These are phyloP conservation scores for Puya raimondii DNA, from an alignment of 176 grass and related monocot species.

Conservation along the genomic window DNA sequence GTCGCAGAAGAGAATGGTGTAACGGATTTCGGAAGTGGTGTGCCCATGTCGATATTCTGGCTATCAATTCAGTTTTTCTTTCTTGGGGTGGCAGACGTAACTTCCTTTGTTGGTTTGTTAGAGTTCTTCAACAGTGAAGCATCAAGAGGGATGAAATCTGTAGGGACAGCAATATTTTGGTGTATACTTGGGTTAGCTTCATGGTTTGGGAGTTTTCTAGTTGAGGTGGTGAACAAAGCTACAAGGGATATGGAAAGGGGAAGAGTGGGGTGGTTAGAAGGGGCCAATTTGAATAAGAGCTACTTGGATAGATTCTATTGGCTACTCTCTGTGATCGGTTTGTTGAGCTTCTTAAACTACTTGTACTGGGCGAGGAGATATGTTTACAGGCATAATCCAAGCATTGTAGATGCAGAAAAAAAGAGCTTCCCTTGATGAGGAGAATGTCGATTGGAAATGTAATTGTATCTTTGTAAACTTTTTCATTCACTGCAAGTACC, in stretches of 20 bases:
- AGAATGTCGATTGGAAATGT: neutral
- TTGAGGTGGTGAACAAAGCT: constrained; percentile 36
- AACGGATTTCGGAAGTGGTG: neutral
- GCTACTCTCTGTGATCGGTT: constrained; percentile 23
- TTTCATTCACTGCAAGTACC: too few relatives aligned
- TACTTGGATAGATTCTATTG: constrained; percentile 62
- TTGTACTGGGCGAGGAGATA: constrained; percentile 58
- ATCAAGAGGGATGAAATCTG: constrained; percentile 47
- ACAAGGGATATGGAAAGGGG: constrained; percentile 25
- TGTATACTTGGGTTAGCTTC: constrained; percentile 34
- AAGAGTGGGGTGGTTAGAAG: constrained; percentile 53
- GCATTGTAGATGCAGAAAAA: constrained; percentile 6
- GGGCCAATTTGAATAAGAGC: constrained; percentile 39
- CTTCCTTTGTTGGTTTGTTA: constrained; percentile 46
- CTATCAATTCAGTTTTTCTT: constrained; percentile 43
- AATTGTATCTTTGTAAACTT: neutral
- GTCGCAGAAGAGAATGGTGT: constrained; percentile 18
- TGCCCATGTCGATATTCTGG: constrained; percentile 63
- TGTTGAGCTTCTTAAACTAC: constrained; percentile 51
- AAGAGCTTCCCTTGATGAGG: neutral
- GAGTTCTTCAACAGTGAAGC: constrained; percentile 64
- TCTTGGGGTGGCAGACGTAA: constrained; percentile 42
- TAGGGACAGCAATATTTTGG: constrained; percentile 50
- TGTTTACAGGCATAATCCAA: constrained; percentile 45
- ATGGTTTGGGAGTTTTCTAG: constrained; percentile 27